Base-by-base conservation (phyloP, 1,139 yeast genomes). In the Saccharomyces hybrid region DNA sequence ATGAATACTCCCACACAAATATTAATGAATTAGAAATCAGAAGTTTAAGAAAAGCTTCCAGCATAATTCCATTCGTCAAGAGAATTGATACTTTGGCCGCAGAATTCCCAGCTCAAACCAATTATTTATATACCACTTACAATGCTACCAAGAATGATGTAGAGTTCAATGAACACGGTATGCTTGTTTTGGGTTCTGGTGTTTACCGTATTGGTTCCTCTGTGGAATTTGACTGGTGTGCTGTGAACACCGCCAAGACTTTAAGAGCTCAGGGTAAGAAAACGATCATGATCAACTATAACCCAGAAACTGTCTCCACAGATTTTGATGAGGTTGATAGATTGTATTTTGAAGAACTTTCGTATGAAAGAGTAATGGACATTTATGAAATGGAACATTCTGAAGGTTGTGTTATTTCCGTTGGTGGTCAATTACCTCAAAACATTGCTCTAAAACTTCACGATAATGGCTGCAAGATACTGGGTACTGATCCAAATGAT, bases 221-320 rank as follows among this genome's bases (percentile, higher is more conserved):
- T 27, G 99, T 93, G 57, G 99, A 93, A 75, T 93, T 93, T 66
- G 99, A 93, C 75, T 93, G 99, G 99, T 93, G 99, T 80, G 99
- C 98, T 52, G 99, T 93, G 59, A 83, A 95, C 58, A 87, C 99
- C 56, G 97, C 96, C 55, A 85, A 98, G 71, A 90, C 98, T 49
- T 81, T 93, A 67, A 84, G 99, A 74, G 86, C 83, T 56, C 79
- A 85, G 56, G 96, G 96, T 60, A 84, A 83, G 71, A 88, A 86
- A 75, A 93, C 99, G 49, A 84, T 93, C 61, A 93, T 93, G 99
- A 82, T 93, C 69, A 93, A 93, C 76, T 93, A 93, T 75, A 93
- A 93, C 77, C 99, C 99, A 56, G 99, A 93, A 75, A 93, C 99
- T 28, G 99, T 93, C 46, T 90, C 97, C 9, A 93, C 99, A 58